Evolutionary conservation across 495 filamentous ascomycete genomes (phyloP), one percentile per base, ranked within the genome.

Genomic region (Penicillium angulare): DNA sequence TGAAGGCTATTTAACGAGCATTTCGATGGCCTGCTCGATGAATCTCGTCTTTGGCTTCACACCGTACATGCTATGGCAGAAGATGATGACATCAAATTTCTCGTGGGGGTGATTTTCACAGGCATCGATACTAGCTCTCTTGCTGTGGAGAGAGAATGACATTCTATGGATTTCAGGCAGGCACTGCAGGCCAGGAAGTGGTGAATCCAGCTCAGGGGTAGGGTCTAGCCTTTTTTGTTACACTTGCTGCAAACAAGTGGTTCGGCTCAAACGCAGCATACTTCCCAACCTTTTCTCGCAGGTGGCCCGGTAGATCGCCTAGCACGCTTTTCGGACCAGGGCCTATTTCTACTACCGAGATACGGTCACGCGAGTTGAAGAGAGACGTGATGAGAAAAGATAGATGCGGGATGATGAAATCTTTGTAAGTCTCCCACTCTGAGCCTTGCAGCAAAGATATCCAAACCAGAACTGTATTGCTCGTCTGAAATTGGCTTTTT

Each of bases 21-120:
- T 71, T 43, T 69, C 54, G 39, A 84, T 67, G 35, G 79, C 74
- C 26, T 47, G 56, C 61, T 77, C 59, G 54, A 85, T 75, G 56
- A 74, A 73, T 47, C 21, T 67, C 36, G 46, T 56, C 60, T 79
- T 78, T 26, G 72, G 71, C 8, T 76, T 72, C 78, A 85, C 77
- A 62, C 79, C 78, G 55, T 86, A 82, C 76, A 84, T 79, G 67
- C 81, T 82, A 66, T 85, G 82, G 61, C 79, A 84, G 64, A 85
- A 82, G 44, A 85, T 60, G 48, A 86, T 64, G 54, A 83, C 48
- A 60, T 86, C 74, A 63, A 71, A 84, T 56, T 70, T 77, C 50
- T 74, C 60, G n/a, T 3, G 43, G 20, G 43, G 61, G 51, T 57
- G 27, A 12, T 6, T 6, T 31, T 31, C 13, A 31, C 13, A 12